Base-by-base conservation (phyloP, 164 flowering plant genomes). In the Magnolia officinalis region DNA sequence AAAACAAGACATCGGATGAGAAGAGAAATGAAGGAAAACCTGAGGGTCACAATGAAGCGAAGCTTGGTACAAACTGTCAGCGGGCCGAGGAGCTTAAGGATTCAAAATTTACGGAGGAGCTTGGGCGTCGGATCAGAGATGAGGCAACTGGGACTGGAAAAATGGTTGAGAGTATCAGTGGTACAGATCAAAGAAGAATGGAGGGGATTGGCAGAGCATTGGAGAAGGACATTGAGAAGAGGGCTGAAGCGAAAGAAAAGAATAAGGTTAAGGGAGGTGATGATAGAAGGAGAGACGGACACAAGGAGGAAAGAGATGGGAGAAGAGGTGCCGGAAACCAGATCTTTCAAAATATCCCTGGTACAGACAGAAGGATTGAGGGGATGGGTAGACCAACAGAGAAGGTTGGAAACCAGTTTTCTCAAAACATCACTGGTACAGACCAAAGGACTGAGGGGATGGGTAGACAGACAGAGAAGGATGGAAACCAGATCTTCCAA, bases 101-200 rank as follows among this genome's bases (percentile, higher is more conserved):
- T 73, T 79, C 88, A 31, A 88, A 84, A 70, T 79, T 83, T 77
- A 80, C 82, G 75, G 76, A 78, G 82, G 92, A 85, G 75, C 79
- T 88, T 82, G 87, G 78, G 8, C 81, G 86, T 76, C 85, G 88
- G 72, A 69, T 75, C 50, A 75, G 67, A 67, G 65, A 75, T 69
- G 78, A 75, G 23, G 88, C 71, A 10, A 71, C 71, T 73, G 87
- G 83, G 21, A 52, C 73, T 29, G 85, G 77, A 63, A 87, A 82
- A 86, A 70, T 76, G 82, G 80, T 72, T 78, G 84, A 85, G 77
- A 83, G 78, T 64, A 55, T 75, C 81, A 50, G 65, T 72, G 78
- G 55, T 55, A 58, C 80, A n/a, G 83, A 84, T 73, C 82, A 67
- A 58, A 83, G 80, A 76, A 86, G 76, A 66, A 81, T 77, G 70